Conservation (phyloP, 306 rosid species). For the Inga oerstediana region DNA sequence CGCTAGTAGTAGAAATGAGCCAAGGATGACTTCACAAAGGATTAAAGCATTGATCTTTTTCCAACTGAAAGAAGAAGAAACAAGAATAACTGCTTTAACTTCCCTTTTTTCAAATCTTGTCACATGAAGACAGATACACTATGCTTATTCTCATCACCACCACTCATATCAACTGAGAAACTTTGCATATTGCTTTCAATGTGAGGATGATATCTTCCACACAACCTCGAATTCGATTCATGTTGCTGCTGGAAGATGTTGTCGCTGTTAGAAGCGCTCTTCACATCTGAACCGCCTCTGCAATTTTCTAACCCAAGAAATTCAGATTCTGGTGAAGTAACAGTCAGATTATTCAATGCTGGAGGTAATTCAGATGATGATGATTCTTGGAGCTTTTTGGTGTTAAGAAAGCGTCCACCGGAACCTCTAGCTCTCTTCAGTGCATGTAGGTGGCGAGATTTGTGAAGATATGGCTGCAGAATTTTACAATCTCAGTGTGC, state of each 20-base stretch:
- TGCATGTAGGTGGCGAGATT: constrained; percentile 78
- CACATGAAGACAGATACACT: constrained; percentile 44
- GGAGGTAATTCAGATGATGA: constrained; percentile 24
- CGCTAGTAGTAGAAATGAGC: constrained; percentile 35
- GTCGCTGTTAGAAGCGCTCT: constrained; percentile 19
- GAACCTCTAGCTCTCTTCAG: constrained; percentile 72
- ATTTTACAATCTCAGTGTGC: background rate
- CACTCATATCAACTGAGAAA: constrained; percentile 33
- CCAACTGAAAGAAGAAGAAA: constrained; percentile 27
- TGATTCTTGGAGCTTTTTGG: constrained; percentile 44
- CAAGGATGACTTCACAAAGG: constrained; percentile 83
- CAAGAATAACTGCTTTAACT: constrained; percentile 28
- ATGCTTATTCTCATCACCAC: constrained; percentile 44
- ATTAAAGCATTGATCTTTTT: constrained; percentile 27
- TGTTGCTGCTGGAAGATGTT: constrained; percentile 42
- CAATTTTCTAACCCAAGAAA: constrained; percentile 43
- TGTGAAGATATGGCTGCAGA: constrained; percentile 79
- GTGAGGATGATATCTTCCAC: constrained; percentile 53
- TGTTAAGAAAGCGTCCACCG: constrained; percentile 74
- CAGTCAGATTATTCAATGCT: constrained; percentile 31
- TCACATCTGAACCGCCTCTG: constrained; percentile 32
- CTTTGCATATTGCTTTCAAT: constrained; percentile 38
- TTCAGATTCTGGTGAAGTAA: constrained; percentile 39
- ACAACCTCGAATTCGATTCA: constrained; percentile 49
- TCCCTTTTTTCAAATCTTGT: constrained; percentile 24